phyloP scores from a whole-genome alignment of 2,329 filamentous ascomycete species.

The Eutypa lata region DNA sequence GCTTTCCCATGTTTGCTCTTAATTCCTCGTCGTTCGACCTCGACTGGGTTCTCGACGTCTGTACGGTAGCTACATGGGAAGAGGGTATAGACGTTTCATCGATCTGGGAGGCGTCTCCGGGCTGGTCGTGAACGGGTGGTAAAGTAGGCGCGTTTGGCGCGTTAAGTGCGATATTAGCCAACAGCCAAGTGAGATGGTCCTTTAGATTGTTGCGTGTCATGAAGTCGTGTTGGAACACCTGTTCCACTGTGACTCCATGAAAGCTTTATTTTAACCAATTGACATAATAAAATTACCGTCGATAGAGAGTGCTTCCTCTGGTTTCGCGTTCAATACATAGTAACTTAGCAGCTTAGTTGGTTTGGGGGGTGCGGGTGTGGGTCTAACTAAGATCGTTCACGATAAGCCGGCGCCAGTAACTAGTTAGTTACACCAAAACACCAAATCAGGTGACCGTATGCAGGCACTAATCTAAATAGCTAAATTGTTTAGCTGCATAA shows the following conservation, averaged over 20 bases:
- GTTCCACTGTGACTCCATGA: constrained; percentile 32
- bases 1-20: constrained; percentile 39
- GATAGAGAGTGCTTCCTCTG: background rate
- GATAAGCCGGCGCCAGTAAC: background rate
- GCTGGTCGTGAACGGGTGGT: constrained; percentile 26
- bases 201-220: constrained; percentile 62
- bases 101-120: constrained; percentile 18
- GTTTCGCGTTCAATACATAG: background rate
- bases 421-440: constrained; percentile 7
- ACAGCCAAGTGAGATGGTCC: constrained; percentile 56
- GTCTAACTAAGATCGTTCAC: background rate
- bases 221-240: constrained; percentile 40
- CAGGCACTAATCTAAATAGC: too few relatives aligned
- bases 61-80: constrained; percentile 19
- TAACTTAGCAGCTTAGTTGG: background rate
- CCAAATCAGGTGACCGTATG: constrained; percentile 13
- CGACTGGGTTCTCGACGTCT: constrained; percentile 15
- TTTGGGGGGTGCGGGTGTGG: background rate
- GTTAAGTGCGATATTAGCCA: constrained; percentile 44
- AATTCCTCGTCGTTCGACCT: constrained; percentile 11
- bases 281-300: constrained; percentile 2
- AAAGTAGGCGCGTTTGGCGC: constrained; percentile 37
- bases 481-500: too few relatives aligned
- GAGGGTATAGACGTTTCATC: constrained; percentile 18
- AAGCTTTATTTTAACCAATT: constrained; percentile 13